Conservation (phyloP, 1,139 yeast species). For the Candida pseudoviswanathii region DNA sequence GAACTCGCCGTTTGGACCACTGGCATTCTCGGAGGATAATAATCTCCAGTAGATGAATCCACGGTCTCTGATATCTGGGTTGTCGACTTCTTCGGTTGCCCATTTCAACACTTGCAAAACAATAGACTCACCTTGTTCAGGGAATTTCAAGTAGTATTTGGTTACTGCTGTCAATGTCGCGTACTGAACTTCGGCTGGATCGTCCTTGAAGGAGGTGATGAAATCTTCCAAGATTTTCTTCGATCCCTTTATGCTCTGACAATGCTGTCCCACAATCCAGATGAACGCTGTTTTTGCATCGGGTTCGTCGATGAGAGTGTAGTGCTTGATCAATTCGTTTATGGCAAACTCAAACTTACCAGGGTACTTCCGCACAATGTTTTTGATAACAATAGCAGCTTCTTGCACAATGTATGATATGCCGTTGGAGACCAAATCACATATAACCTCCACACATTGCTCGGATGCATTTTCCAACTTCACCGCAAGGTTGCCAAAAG, state of each 20-base stretch:
- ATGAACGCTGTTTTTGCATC: conserved; percentile 79
- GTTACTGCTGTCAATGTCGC: conserved; percentile 74
- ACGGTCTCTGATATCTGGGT: conserved; percentile 84
- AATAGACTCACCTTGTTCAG: conserved; percentile 56
- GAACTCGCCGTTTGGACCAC: conserved; percentile 27
- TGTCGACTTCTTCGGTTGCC: conserved; percentile 74
- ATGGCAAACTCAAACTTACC: conserved; percentile 40
- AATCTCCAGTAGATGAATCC: conserved; percentile 88
- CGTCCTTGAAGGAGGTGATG: conserved; percentile 54
- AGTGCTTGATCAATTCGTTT: conserved; percentile 42
- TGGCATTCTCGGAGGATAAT: conserved; percentile 50
- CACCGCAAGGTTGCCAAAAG: conserved; percentile 86
- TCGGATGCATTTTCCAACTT: conserved; percentile 60
- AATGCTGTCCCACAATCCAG: conserved; percentile 84
- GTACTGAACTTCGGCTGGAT: conserved; percentile 72
- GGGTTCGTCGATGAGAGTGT: conserved; percentile 64
- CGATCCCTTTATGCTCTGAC: conserved; percentile 51
- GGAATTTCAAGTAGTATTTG: conserved; percentile 63
- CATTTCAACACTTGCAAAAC: conserved; percentile 63
- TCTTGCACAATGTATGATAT: conserved; percentile 82
- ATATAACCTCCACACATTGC: conserved; percentile 63
- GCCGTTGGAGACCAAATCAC: conserved; percentile 64
- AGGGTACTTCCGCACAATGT: conserved; percentile 78
- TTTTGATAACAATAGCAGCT: conserved; percentile 72
- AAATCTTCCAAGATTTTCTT: conserved; percentile 50